Base-by-base conservation (phyloP, 108 stramenopile species). In the Licmophora abbreviata region DNA sequence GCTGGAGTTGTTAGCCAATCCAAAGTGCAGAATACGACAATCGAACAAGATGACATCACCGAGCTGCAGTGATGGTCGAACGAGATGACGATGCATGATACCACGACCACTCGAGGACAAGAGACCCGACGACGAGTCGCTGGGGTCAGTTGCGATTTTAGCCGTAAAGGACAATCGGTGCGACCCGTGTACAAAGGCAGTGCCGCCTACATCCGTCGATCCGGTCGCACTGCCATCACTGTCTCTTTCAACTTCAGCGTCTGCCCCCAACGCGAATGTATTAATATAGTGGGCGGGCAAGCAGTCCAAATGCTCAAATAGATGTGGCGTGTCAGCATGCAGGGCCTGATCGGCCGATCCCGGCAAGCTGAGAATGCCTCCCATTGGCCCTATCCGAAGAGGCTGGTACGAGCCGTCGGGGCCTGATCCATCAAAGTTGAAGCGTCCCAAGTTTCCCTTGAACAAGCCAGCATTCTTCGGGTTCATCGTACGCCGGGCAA, bases 21-120 rank as follows among this genome's bases (percentile, higher is more conserved):
- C 93, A 56, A 85, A 89, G 42, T 94, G 93, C 0, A 94, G 43
- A 3, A 81, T 70, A 0, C 92, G 66, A 41, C 77, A 79, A 51
- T 94, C 93, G 63, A 90, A 94, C 15, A 94, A 48, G 11, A 94
- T 52, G 1, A 83, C 77, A 66, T 94, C 93, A 9, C 93, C 93
- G 8, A 75, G 41, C 28, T 75, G 51, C 41, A 93, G 51, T 1
- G 55, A 46, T 28, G 92, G 92, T 18, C 88, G 79, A 1, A 93
- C 71, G 45, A 81, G 63, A 15, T 73, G 37, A 23, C 64, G 58
- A 8, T 74, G 56, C 4, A 71, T 11, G n/a, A 59, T 40, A 44
- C 26, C 68, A 30, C 45, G 56, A 10, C 22, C 45, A 43, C 24
- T 47, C 23, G 51, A 56, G 36, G 53, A 55, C 35, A 60, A 31